Conservation (phyloP, 371 early-diverging fungal species). For the Phascolomyces articulosus region DNA sequence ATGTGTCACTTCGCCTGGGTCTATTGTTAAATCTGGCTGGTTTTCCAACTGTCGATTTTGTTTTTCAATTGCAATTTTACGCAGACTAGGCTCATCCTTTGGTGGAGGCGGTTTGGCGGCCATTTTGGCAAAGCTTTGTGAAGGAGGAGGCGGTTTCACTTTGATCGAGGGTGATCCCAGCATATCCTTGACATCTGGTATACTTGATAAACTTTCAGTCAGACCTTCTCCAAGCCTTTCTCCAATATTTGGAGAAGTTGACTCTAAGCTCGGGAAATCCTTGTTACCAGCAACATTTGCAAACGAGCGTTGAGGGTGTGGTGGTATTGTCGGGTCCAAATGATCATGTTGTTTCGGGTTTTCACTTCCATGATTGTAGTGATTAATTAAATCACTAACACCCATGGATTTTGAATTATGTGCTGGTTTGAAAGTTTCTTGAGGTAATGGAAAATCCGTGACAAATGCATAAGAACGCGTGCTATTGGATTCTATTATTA, state of each 20-base stretch:
- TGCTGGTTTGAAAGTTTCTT: conserved; percentile 15
- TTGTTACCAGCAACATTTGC: conserved; percentile 41
- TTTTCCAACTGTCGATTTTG: conserved; percentile 8
- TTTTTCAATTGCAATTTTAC: conserved; percentile 17
- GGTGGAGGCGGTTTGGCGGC: conserved; percentile 29
- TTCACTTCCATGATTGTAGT: conserved; percentile 9
- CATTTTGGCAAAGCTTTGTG: conserved; percentile 43
- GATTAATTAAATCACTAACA: conserved; percentile 29
- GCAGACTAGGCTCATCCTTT: conserved; percentile 16
- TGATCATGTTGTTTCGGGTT: neutral
- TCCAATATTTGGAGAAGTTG: conserved; percentile 1
- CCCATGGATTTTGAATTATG: conserved; percentile 26
- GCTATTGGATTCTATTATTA: neutral
- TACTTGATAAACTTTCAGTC: conserved; percentile 23
- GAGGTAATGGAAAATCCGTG: conserved; percentile 41
- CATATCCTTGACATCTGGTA: conserved; percentile 53
- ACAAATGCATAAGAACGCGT: conserved; percentile 5
- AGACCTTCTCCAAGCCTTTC: neutral
- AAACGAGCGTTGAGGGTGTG: conserved; percentile 45
- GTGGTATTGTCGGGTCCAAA: conserved; percentile 30
- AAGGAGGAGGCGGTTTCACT: conserved; percentile 36
- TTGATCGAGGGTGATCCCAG: conserved; percentile 35
- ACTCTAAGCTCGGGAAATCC: conserved; percentile 35
- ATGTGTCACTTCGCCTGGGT: conserved; percentile 18
- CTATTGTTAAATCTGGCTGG: conserved; percentile 3